Percentiles rank a stretch among this genome's conserved stretches.
Conservation (phyloP, 129 eudicot genomes). For the Glebionis coronaria region DNA sequence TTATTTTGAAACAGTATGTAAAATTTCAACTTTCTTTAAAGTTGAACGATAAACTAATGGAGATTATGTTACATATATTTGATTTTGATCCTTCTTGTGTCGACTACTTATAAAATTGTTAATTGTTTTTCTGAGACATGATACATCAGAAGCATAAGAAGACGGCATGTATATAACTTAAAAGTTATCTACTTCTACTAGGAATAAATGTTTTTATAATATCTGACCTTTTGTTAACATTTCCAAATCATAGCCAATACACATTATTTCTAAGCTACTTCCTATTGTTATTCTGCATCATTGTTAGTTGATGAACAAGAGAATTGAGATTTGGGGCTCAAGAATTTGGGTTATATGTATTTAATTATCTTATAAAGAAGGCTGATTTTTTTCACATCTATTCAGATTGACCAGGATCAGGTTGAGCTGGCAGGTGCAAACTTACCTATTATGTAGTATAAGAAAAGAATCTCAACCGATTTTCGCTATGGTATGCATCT, state of each 20-base stretch:
- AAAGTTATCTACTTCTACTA: background rate
- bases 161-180: slow-evolving; percentile 51
- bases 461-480: slow-evolving; percentile 83
- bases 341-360: slow-evolving; percentile 47
- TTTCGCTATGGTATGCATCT: slow-evolving; percentile 64
- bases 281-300: slow-evolving; percentile 67
- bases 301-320: slow-evolving; percentile 66
- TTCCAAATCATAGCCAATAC: slow-evolving; percentile 63
- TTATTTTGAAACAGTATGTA: too few species aligned
- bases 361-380: background rate
- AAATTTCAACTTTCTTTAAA: too few species aligned
- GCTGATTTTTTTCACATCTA: background rate
- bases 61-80: too few species aligned
- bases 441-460: slow-evolving; percentile 52
- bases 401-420: slow-evolving; percentile 85
- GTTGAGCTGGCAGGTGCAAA: slow-evolving; percentile 79
- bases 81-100: too few species aligned
- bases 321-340: slow-evolving; percentile 64
- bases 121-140: slow-evolving; percentile 72
- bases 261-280: slow-evolving; percentile 84
- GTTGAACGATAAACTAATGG: too few species aligned
- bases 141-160: slow-evolving; percentile 94
- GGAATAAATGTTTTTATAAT: background rate
- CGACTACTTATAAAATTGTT: too few species aligned
- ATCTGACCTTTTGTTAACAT: slow-evolving; percentile 17